A percentile compares a stretch with the other conserved stretches of the same genome.
Evolutionary conservation across 31 red algal species (phyloP).

Genomic region (Porphyra umbilicalis): DNA sequence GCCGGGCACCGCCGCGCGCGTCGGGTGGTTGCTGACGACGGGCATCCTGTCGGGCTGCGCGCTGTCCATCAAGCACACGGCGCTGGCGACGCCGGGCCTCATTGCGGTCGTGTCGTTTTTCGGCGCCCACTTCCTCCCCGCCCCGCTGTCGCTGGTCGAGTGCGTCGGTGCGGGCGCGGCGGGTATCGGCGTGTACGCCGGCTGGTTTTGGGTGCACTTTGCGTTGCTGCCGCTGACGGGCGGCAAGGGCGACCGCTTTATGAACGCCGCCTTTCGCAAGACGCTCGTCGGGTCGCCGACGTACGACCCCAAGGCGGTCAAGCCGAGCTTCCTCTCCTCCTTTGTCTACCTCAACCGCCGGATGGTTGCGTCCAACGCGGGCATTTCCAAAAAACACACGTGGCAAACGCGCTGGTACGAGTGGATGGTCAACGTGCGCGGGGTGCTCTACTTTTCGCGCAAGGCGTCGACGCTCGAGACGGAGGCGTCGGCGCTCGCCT

Average conservation of each 20-base stretch:
- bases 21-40: slow-evolving; percentile 30
- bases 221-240: slow-evolving; percentile 34
- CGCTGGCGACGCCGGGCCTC: slow-evolving; percentile 71
- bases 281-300: slow-evolving; percentile 14
- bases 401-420: slow-evolving; percentile 87
- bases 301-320: slow-evolving; percentile 22
- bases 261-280: slow-evolving; percentile 29
- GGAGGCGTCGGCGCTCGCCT: slow-evolving; percentile 14
- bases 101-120: slow-evolving; percentile 87
- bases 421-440: slow-evolving; percentile 62
- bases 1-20: slow-evolving; percentile 9
- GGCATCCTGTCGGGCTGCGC: slow-evolving; percentile 55
- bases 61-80: slow-evolving; percentile 75
- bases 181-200: slow-evolving; percentile 47
- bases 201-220: slow-evolving; percentile 80
- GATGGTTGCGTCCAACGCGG: slow-evolving; percentile 52
- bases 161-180: slow-evolving; percentile 48
- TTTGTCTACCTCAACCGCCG: slow-evolving; percentile 55
- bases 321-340: slow-evolving; percentile 18
- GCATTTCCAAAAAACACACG: slow-evolving; percentile 47
- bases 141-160: slow-evolving; percentile 43
- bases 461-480: slow-evolving; percentile 15
- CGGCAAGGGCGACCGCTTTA: slow-evolving; percentile 87
- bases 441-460: slow-evolving; percentile 51
- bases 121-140: slow-evolving; percentile 54